A percentile compares a stretch with the other conserved stretches of the same genome.
Conservation (phyloP, 768 basidiomycete species). For the Xerocomus spinulosus region DNA sequence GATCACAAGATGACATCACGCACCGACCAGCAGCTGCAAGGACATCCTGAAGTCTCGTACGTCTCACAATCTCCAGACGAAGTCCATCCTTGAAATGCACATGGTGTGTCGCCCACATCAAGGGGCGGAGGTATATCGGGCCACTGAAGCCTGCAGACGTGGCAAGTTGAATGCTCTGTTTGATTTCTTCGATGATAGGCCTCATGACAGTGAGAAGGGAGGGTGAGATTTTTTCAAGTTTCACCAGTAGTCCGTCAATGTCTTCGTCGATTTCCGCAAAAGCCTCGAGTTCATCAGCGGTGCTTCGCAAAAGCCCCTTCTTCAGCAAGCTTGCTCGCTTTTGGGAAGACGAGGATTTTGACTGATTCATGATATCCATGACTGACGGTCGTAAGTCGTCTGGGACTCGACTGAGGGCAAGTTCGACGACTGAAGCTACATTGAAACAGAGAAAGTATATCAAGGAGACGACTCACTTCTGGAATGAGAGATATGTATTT, state of each 20-base stretch:
- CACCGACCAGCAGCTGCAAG: slow-evolving; percentile 82
- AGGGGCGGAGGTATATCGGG: slow-evolving; percentile 63
- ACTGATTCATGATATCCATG: slow-evolving; percentile 59
- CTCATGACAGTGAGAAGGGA: slow-evolving; percentile 44
- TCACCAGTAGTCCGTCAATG: slow-evolving; percentile 50
- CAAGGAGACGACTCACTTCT: slow-evolving; percentile 44
- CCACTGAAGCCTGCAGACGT: slow-evolving; percentile 56
- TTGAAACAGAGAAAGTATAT: neutral
- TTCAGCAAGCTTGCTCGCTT: slow-evolving; percentile 67
- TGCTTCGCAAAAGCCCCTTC: slow-evolving; percentile 61
- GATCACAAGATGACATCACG: slow-evolving; percentile 9
- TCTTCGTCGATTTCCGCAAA: slow-evolving; percentile 63
- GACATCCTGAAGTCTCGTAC: slow-evolving; percentile 61
- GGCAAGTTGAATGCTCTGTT: slow-evolving; percentile 56
- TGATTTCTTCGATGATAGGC: slow-evolving; percentile 56
- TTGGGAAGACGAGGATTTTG: slow-evolving; percentile 61
- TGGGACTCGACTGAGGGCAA: slow-evolving; percentile 59
- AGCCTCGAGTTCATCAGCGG: slow-evolving; percentile 70
- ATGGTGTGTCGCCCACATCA: slow-evolving; percentile 67
- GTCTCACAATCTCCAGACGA: slow-evolving; percentile 68
- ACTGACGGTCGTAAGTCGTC: slow-evolving; percentile 50
- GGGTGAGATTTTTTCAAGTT: slow-evolving; percentile 59
- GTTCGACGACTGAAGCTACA: slow-evolving; percentile 54
- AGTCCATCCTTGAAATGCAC: slow-evolving; percentile 69
- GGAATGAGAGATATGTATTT: slow-evolving; percentile 77